Evolutionary conservation across 2,329 filamentous ascomycete species (phyloP), one percentile per base, ranked within the genome.

Genomic region (Coniella lustricola): DNA sequence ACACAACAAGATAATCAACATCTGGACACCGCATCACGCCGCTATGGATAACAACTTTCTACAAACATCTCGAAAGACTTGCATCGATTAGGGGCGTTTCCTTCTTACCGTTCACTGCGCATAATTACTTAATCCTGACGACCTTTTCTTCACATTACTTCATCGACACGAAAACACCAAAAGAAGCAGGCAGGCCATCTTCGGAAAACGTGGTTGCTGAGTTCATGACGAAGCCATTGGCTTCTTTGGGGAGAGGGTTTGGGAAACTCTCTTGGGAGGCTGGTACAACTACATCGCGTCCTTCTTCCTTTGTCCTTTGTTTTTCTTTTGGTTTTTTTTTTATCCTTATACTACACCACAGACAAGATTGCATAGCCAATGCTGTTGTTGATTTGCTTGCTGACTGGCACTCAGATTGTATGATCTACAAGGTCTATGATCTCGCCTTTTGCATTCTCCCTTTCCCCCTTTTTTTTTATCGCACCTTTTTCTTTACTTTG

Each of bases 61-160:
- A 42, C 25, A 33, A n/a, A 18, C 22, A 22, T 17, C 29, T 10
- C 3, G 16, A 33, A 18, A 5, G 25, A 29, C 20, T 17, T 8
- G 29, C 16, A 8, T 33, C 25, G 16, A 38, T 21, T 22, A 14
- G 7, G 29, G 39, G 25, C 7, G 14, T 25, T 10, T n/a, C n/a
- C n/a, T n/a, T n/a, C n/a, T 29, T 32, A 18, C 38, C 44, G 32
- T 39, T 46, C 44, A 34, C 35, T 46, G 35, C 34, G 38, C 25
- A 38, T 46, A 46, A 39, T 46, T 25, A 34, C 29, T 34, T 46
- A 46, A 34, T 46, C 43, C 37, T 18, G 21, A 45, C 43, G 39
- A 42, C 39, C 39, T 32, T 32, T 18, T 37, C 18, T 37, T 18
- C 9, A 10, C 13, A 20, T 38, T 17, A 7, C n/a, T 29, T 29